Evolutionary conservation across 208 protist genomes (phyloP), one percentile per base, ranked within the genome.

Genomic region (Leishmania tropica): DNA sequence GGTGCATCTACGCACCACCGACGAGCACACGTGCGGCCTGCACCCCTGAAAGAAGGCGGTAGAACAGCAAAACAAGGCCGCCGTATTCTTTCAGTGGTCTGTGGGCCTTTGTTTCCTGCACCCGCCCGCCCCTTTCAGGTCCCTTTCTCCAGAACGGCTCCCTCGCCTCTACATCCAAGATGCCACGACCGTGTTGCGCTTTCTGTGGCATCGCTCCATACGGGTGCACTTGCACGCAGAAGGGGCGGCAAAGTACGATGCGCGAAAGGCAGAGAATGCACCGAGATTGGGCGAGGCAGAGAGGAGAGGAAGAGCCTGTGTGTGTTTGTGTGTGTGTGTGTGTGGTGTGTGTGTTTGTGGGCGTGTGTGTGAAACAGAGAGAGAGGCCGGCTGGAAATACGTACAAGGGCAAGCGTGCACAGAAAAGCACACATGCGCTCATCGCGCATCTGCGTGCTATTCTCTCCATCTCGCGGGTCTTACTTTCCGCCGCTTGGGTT

Each of bases 341-440:
- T 74, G 68, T 74, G 68, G 51, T 67, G 68, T 73, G 40, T 47
- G 68, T 47, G 40, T 10, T 37, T 74, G 40, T 10, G 68, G 51
- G 68, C 51, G 24, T 68, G 35, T 51, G 68, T 74, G 68, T n/a
- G 37, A 45, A 45, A 45, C 42, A 15, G 45, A 40, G 71, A 75
- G 70, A 54, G 71, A 75, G 45, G 40, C 13, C 37, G 17, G 37
- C 4, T 1, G 45, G 19, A 31, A 53, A 40, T 68, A 11, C 10
- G 45, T 24, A 56, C 28, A 79, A n/a, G 37, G 13, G 24, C 28
- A 48, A 11, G 35, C 10, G 64, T 40, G 3, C 64, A 45, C 35
- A n/a, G 31, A 42, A 10, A 3, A 13, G 28, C 47, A 24, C 4
- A 60, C 15, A 79, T 15, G 40, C 58, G 54, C n/a, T 21, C 58